Conservation (phyloP, 2,329 filamentous ascomycete genomes). For the Talaromyces funiculosus region DNA sequence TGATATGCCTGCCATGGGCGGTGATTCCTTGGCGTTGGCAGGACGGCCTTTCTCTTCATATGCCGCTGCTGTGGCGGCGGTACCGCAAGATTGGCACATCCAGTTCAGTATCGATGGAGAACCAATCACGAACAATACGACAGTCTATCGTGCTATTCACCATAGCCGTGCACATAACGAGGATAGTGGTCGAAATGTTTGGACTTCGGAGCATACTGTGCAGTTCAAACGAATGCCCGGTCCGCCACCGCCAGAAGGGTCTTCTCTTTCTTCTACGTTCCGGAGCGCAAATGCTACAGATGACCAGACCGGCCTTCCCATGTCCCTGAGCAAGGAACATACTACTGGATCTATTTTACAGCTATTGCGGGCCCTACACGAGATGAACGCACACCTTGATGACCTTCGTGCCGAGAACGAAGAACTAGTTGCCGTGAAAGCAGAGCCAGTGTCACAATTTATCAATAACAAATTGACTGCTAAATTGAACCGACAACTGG, state of each 20-base stretch:
- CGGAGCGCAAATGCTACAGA: constrained; percentile 48
- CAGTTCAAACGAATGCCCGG: constrained; percentile 84
- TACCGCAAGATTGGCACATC: constrained; percentile 93
- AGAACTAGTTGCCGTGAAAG: constrained; percentile 62
- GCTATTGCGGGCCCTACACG: constrained; percentile 82
- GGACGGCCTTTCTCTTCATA: constrained; percentile 66
- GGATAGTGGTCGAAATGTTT: constrained; percentile 68
- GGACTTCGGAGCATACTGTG: constrained; percentile 85
- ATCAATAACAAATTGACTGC: constrained; percentile 98
- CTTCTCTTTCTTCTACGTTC: constrained; percentile 52
- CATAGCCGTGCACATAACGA: constrained; percentile 60
- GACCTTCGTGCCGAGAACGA: constrained; percentile 79
- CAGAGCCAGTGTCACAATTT: constrained; percentile 85
- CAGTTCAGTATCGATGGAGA: constrained; percentile 81
- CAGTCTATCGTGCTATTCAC: constrained; percentile 91
- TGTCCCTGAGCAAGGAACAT: constrained; percentile 75
- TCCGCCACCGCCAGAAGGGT: constrained; percentile 68
- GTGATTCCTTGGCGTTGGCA: constrained; percentile 47
- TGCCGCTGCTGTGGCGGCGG: constrained; percentile 71
- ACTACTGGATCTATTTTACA: constrained; percentile 82
- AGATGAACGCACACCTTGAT: constrained; percentile 87
- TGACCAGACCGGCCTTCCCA: constrained; percentile 60
- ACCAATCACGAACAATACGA: constrained; percentile 82
- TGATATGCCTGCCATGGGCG: constrained; percentile 17
- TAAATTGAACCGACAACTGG: constrained; percentile 92